These are phyloP conservation scores for Paraurostyla sp. DNA, from an alignment of 73 alveolate species.

Conservation along the genomic window DNA sequence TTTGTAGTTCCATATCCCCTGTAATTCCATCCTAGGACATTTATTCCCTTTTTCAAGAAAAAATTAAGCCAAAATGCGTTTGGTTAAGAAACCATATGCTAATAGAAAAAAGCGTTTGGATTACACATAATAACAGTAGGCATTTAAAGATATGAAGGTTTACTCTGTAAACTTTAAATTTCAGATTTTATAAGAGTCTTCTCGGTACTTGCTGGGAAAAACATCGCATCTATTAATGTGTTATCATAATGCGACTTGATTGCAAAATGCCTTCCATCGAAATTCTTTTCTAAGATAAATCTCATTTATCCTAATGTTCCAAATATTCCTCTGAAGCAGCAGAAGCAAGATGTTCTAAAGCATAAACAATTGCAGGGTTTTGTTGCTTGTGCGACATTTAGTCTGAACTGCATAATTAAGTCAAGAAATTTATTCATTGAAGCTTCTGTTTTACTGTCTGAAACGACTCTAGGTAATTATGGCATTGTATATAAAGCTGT, in stretches of 20 bases:
- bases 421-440: neutral
- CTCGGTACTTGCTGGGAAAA: conserved; percentile 72
- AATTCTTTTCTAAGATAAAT: conserved; percentile 63
- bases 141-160: conserved; percentile 35
- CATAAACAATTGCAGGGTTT: neutral
- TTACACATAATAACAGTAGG: conserved; percentile 90
- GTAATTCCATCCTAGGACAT: conserved; percentile 89
- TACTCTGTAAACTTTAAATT: neutral
- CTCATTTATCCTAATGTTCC: conserved; percentile 62
- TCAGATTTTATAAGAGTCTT: conserved; percentile 7
- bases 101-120: conserved; percentile 93
- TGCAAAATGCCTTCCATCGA: conserved; percentile 70
- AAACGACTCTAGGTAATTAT: conserved; percentile 7
- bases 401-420: neutral
- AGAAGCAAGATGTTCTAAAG: conserved; percentile 18
- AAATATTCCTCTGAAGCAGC: conserved; percentile 54
- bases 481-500: neutral
- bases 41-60: conserved; percentile 78
- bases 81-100: conserved; percentile 79
- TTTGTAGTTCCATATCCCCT: conserved; percentile 86
- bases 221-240: conserved; percentile 67
- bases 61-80: conserved; percentile 70
- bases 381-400: neutral
- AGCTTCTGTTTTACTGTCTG: neutral
- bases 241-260: conserved; percentile 48